phyloP scores from a whole-genome alignment of 78 protist species.

The Blattamonas nauphoetae region DNA sequence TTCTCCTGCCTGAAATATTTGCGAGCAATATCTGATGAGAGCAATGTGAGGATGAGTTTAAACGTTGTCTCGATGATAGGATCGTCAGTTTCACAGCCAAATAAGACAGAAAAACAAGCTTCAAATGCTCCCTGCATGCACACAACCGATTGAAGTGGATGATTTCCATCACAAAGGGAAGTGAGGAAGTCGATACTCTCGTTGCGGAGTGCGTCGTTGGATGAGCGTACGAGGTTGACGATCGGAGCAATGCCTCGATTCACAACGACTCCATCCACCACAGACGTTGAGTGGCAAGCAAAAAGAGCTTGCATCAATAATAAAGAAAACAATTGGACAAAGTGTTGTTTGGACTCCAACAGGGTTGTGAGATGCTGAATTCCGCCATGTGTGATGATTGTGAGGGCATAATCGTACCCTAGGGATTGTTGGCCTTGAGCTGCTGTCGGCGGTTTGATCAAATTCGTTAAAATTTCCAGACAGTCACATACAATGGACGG shows the following conservation, averaged over 20 bases:
- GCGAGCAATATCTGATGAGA: not conserved
- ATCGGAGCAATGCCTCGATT: not conserved
- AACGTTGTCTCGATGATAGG: not conserved
- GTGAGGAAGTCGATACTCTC: not conserved
- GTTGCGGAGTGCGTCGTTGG: not conserved
- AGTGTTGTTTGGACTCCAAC: not conserved
- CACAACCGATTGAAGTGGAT: not conserved
- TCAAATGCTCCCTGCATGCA: not conserved
- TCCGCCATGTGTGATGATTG: not conserved
- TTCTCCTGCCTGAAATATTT: not conserved
- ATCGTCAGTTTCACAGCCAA: not conserved
- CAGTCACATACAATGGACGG: not conserved
- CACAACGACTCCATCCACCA: not conserved
- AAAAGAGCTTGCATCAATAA: not conserved
- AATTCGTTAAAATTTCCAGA: not conserved
- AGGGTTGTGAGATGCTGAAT: not conserved
- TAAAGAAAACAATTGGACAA: not conserved
- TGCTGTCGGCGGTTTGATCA: not conserved
- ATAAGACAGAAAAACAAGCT: not conserved
- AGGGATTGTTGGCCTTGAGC: not conserved
- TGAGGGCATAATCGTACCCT: not conserved
- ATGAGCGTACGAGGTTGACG: not conserved
- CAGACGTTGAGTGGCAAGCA: not conserved
- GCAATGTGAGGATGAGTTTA: not conserved
- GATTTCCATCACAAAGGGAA: not conserved